phyloP scores from a whole-genome alignment of 371 early-diverging fungal species.

The Mucor sp. region DNA sequence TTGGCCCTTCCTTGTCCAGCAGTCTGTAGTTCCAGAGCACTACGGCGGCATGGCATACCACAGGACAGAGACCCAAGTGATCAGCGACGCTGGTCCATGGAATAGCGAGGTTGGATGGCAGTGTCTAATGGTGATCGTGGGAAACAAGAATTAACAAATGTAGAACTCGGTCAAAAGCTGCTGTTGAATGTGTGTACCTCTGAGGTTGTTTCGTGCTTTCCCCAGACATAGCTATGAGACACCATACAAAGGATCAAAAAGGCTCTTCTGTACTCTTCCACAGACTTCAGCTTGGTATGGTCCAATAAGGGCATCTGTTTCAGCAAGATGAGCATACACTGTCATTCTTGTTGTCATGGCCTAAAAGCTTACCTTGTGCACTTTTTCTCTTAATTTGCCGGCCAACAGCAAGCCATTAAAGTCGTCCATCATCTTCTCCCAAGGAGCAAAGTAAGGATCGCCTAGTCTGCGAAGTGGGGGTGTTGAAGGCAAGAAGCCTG shows the following conservation, averaged over 20 bases:
- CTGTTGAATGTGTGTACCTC: conserved; percentile 50
- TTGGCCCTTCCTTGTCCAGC: conserved; percentile 73
- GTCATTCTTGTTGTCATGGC: neutral
- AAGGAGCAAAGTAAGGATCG: conserved; percentile 80
- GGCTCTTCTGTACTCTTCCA: conserved; percentile 82
- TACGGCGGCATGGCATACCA: conserved; percentile 85
- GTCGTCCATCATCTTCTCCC: conserved; percentile 85
- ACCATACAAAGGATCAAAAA: conserved; percentile 86
- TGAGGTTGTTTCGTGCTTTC: conserved; percentile 75
- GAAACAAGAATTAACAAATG: conserved; percentile 23
- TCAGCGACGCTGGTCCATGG: conserved; percentile 86
- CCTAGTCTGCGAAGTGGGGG: conserved; percentile 76
- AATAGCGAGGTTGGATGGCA: conserved; percentile 82
- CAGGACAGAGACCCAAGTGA: conserved; percentile 84
- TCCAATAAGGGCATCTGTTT: conserved; percentile 78
- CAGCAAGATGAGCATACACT: neutral
- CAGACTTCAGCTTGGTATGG: conserved; percentile 54
- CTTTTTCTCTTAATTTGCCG: conserved; percentile 70
- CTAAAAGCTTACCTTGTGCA: conserved; percentile 60
- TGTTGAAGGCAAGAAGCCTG: conserved; percentile 87
- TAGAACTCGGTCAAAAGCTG: neutral
- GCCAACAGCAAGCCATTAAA: conserved; percentile 80
- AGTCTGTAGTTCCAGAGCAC: conserved; percentile 90
- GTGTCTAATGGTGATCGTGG: conserved; percentile 46
- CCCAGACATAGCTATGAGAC: conserved; percentile 93